Evolutionary conservation across 1,284 basidiomycete genomes (phyloP).

Genomic region (Ceratobasidium sp.): DNA sequence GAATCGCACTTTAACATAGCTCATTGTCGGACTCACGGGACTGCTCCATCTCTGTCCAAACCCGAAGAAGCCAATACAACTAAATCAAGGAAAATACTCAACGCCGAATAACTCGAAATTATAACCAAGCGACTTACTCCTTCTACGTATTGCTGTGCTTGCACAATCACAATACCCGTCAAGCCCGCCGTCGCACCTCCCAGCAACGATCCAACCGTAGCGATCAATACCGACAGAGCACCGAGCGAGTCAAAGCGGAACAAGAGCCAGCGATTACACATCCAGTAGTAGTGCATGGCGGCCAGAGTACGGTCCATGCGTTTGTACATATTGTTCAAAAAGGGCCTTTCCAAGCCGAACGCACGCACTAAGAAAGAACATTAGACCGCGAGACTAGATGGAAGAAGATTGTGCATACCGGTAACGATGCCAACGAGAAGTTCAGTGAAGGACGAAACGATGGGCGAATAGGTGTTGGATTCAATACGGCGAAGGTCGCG

Average conservation of each 20-base stretch:
- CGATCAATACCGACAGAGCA: slow-evolving; percentile 69
- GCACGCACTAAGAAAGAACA: slow-evolving; percentile 8
- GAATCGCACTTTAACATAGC: slow-evolving; percentile 46
- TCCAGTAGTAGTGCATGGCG: slow-evolving; percentile 41
- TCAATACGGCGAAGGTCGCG: slow-evolving; percentile 38
- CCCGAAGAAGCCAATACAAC: slow-evolving; percentile 18
- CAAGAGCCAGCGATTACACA: slow-evolving; percentile 41
- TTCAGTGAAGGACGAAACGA: slow-evolving; percentile 38
- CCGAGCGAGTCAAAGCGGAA: slow-evolving; percentile 71
- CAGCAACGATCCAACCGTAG: slow-evolving; percentile 56
- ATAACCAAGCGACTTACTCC: background rate
- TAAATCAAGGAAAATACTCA: too few relatives aligned
- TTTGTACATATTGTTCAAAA: slow-evolving; percentile 17
- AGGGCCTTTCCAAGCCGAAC: slow-evolving; percentile 19
- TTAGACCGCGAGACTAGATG: background rate
- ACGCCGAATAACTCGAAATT: too few relatives aligned
- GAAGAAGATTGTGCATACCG: background rate
- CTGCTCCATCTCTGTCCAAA: slow-evolving; percentile 48
- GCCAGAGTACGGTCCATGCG: slow-evolving; percentile 38
- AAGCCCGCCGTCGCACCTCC: slow-evolving; percentile 19
- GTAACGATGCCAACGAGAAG: slow-evolving; percentile 10
- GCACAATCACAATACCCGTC: slow-evolving; percentile 4
- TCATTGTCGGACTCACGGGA: slow-evolving; percentile 41
- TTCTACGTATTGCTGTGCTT: slow-evolving; percentile 14
- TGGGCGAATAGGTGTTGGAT: slow-evolving; percentile 37